These are phyloP conservation scores for Pseudogymnoascus sp. DNA, from an alignment of 2,329 filamentous ascomycete species.

Conservation along the genomic window DNA sequence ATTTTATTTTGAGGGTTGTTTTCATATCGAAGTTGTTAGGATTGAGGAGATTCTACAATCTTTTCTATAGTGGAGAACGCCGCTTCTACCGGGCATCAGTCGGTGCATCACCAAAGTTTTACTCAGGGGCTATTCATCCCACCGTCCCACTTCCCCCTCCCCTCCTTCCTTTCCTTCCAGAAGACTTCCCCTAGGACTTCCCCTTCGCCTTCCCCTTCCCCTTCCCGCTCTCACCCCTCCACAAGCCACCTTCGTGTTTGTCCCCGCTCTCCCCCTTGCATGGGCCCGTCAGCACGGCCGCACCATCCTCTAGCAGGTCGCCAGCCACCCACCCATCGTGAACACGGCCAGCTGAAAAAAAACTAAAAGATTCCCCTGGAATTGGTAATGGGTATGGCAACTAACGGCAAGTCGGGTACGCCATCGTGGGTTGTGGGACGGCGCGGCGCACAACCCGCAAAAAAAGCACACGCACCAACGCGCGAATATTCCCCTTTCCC, in stretches of 20 bases:
- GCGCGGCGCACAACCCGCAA: not conserved
- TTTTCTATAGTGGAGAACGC: not conserved
- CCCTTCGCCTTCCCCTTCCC: not conserved
- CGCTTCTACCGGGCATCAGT: not conserved
- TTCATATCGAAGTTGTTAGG: not conserved
- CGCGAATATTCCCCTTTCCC: not conserved
- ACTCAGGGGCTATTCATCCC: not conserved
- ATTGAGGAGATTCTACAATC: not conserved
- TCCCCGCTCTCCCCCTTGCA: not conserved
- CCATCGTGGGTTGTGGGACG: constrained; percentile 1
- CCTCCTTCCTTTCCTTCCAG: not conserved
- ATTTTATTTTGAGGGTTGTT: not conserved
- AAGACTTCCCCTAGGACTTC: not conserved
- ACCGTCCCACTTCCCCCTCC: not conserved
- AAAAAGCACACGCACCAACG: not conserved
- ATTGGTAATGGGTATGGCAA: not conserved
- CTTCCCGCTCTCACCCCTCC: not conserved
- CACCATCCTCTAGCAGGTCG: not conserved
- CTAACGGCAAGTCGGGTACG: constrained; percentile 6
- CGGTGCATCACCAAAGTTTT: not conserved
- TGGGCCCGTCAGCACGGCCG: not conserved
- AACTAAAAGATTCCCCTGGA: not conserved
- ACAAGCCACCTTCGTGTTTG: not conserved
- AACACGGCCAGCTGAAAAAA: constrained; percentile 1
- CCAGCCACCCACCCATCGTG: not conserved